These are phyloP conservation scores for Umbelopsis ramanniana DNA, from an alignment of 192 early-diverging fungal species.

Conservation along the genomic window DNA sequence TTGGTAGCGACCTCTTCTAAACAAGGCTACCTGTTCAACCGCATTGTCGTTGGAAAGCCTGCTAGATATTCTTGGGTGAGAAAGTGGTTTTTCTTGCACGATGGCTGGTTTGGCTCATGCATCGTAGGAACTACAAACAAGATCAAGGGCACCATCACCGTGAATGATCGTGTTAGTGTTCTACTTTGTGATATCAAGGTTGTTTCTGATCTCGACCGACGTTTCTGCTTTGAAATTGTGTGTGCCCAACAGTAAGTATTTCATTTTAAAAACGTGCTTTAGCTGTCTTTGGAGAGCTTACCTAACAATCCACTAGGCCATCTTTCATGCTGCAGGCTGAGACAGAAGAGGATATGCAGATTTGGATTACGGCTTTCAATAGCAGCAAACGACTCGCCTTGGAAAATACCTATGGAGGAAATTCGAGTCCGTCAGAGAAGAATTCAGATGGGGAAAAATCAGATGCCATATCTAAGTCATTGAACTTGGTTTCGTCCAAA, in stretches of 20 bases:
- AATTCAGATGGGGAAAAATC: neutral
- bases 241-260: constrained; percentile 60
- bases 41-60: constrained; percentile 49
- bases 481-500: constrained; percentile 15
- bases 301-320: constrained; percentile 23
- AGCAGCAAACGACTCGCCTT: constrained; percentile 52
- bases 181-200: constrained; percentile 59
- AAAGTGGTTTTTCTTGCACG: constrained; percentile 65
- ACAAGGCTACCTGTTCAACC: constrained; percentile 68
- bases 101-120: constrained; percentile 58
- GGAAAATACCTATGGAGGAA: constrained; percentile 15
- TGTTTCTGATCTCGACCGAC: constrained; percentile 60
- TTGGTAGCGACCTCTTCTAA: constrained; percentile 48
- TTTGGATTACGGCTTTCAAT: constrained; percentile 70
- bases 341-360: constrained; percentile 67
- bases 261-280: neutral
- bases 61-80: constrained; percentile 52
- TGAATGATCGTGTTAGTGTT: constrained; percentile 59
- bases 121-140: constrained; percentile 49
- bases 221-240: constrained; percentile 74
- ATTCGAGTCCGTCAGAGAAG: neutral
- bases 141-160: constrained; percentile 28
- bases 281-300: neutral
- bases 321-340: constrained; percentile 66
- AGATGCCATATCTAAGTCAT: neutral